A percentile compares a stretch with the other conserved stretches of the same genome.
These are phyloP conservation scores for Lenzites betulinus DNA, from an alignment of 768 basidiomycete genomes.

Conservation along the genomic window DNA sequence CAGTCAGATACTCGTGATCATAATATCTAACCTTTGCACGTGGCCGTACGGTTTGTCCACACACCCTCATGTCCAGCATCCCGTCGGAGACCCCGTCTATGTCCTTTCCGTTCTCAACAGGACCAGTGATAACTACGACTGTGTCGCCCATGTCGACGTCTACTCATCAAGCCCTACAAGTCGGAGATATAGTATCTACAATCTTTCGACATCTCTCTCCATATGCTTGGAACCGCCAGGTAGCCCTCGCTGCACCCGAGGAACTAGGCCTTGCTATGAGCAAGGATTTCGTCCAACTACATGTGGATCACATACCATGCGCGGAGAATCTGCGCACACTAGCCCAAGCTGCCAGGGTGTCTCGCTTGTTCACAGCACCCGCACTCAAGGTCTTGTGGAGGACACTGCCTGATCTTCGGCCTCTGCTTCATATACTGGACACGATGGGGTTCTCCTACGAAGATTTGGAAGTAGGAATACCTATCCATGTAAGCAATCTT, in stretches of 20 bases:
- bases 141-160: background rate
- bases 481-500: slow-evolving; percentile 1
- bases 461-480: background rate
- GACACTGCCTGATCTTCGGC: slow-evolving; percentile 1
- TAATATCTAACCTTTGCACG: too few relatives aligned
- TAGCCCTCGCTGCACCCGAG: background rate
- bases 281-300: slow-evolving; percentile 3
- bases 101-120: background rate
- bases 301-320: background rate
- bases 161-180: slow-evolving; percentile 1
- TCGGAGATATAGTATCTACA: slow-evolving; percentile 1
- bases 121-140: background rate
- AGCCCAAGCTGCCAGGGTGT: slow-evolving; percentile 1
- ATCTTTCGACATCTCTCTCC: slow-evolving; percentile 8
- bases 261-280: background rate
- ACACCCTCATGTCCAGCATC: too few relatives aligned
- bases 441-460: slow-evolving; percentile 5
- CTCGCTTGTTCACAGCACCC: background rate
- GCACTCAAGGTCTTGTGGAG: slow-evolving; percentile 11
- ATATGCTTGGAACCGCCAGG: slow-evolving; percentile 2
- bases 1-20: too few relatives aligned
- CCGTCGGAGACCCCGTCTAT: background rate
- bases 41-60: too few relatives aligned
- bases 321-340: slow-evolving; percentile 1
- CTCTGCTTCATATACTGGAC: background rate